Conservation (phyloP, 352 stramenopile genomes). For the Globisporangium acanthophoron region DNA sequence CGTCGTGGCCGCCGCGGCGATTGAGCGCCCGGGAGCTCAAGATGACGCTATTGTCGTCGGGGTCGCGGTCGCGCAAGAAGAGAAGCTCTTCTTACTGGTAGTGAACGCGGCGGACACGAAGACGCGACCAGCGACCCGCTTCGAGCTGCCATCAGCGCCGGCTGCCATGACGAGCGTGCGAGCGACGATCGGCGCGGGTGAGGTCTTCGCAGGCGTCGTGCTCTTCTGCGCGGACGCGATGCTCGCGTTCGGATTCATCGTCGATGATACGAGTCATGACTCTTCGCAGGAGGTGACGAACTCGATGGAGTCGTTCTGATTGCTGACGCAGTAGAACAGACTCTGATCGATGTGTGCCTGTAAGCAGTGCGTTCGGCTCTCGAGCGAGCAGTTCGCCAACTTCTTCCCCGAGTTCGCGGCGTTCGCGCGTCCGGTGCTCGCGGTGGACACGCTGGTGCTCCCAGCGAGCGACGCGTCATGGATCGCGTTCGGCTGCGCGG, state of each 20-base stretch:
- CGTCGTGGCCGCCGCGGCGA: constrained; percentile 40
- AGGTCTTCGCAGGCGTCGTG: constrained; percentile 53
- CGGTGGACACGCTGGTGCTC: constrained; percentile 31
- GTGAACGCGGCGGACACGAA: not conserved
- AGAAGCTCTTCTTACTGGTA: constrained; percentile 30
- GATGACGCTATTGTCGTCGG: constrained; percentile 23
- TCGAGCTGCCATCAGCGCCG: constrained; percentile 51
- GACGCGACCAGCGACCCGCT: constrained; percentile 9
- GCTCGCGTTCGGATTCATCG: constrained; percentile 57
- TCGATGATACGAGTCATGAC: constrained; percentile 2
- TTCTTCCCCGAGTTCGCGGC: constrained; percentile 70
- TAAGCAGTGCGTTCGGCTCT: constrained; percentile 37
- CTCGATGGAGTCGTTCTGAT: not conserved
- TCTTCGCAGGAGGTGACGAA: not conserved
- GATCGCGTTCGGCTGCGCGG: constrained; percentile 61
- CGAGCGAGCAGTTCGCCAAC: constrained; percentile 50
- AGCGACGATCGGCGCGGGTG: constrained; percentile 16
- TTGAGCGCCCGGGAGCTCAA: constrained; percentile 29
- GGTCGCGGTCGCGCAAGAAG: constrained; percentile 41
- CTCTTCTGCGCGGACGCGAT: constrained; percentile 54
- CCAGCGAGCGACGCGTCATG: constrained; percentile 25
- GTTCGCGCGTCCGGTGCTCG: constrained; percentile 50
- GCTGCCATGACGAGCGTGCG: constrained; percentile 44
- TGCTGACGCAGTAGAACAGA: not conserved
- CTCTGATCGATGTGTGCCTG: not conserved